These are phyloP conservation scores for Blastocystis sp. DNA, from an alignment of 352 stramenopile genomes.

Conservation along the genomic window DNA sequence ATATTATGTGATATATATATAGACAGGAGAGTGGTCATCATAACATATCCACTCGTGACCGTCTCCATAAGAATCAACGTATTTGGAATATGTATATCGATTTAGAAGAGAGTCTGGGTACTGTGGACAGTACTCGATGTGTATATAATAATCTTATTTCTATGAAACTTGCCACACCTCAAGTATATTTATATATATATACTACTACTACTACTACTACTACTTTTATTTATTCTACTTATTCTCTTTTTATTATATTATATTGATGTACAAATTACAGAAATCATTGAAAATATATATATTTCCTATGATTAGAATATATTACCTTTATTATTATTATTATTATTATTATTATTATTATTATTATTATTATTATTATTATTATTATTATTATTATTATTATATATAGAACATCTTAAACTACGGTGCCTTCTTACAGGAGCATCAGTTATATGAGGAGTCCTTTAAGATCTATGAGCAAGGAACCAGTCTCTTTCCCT, in stretches of 20 bases:
- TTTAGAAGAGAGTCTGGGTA: slow-evolving; percentile 87
- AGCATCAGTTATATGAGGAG: slow-evolving; percentile 88
- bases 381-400: neutral
- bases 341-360: too few relatives aligned
- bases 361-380: too few relatives aligned
- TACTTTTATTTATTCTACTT: too few relatives aligned
- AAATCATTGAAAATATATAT: too few relatives aligned
- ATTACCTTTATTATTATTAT: too few relatives aligned
- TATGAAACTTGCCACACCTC: slow-evolving; percentile 76
- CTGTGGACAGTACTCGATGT: slow-evolving; percentile 70
- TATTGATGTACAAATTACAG: too few relatives aligned
- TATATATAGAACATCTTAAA: slow-evolving; percentile 73
- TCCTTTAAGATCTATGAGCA: slow-evolving; percentile 73
- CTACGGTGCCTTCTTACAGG: slow-evolving; percentile 78
- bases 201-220: too few relatives aligned
- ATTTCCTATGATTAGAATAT: too few relatives aligned
- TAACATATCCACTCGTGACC: neutral
- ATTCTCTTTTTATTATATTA: too few relatives aligned
- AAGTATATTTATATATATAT: too few relatives aligned
- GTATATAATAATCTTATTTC: slow-evolving; percentile 82
- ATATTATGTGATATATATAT: neutral
- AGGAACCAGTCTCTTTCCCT: slow-evolving; percentile 63
- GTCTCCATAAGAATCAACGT: slow-evolving; percentile 67
- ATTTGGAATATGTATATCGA: slow-evolving; percentile 88
- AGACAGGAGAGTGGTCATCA: slow-evolving; percentile 3